These are phyloP conservation scores for Torrubiellomyces zombiae DNA, from an alignment of 2,329 filamentous ascomycete genomes.

Conservation along the genomic window DNA sequence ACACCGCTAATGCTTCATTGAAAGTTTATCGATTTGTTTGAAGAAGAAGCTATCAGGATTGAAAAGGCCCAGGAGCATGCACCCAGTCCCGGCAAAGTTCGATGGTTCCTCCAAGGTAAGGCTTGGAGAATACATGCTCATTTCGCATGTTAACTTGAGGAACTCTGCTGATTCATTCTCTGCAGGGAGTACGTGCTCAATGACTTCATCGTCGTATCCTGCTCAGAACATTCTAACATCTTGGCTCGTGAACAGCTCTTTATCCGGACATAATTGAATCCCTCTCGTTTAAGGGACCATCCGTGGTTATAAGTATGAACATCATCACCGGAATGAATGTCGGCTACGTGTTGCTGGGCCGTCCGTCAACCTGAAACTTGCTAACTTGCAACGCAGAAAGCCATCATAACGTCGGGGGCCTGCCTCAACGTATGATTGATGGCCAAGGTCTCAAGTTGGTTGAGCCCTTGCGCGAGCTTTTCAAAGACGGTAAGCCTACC, in stretches of 20 bases:
- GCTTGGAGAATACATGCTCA: slow-evolving; percentile 49
- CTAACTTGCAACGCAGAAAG: too few species aligned
- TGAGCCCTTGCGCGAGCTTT: slow-evolving; percentile 26
- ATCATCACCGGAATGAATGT: too few species aligned
- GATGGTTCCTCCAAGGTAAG: slow-evolving; percentile 84
- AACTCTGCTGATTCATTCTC: too few species aligned
- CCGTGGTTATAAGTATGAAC: too few species aligned
- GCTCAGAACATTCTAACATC: not conserved
- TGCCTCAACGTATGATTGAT: slow-evolving; percentile 38
- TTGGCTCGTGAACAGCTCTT: not conserved
- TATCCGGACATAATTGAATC: slow-evolving; percentile 26
- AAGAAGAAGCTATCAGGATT: slow-evolving; percentile 55
- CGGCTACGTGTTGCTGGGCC: too few species aligned
- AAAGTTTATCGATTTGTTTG: slow-evolving; percentile 54
- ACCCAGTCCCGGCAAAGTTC: slow-evolving; percentile 53
- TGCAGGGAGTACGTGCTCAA: too few species aligned
- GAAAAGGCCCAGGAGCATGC: slow-evolving; percentile 54
- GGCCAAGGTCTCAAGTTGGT: slow-evolving; percentile 45
- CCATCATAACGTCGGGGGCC: slow-evolving; percentile 49
- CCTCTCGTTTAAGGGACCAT: too few species aligned
- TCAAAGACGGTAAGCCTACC: slow-evolving; percentile 4
- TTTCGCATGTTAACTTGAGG: too few species aligned
- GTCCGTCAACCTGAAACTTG: slow-evolving; percentile 33
- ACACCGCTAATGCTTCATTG: slow-evolving; percentile 15
- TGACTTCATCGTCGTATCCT: too few species aligned